Conservation (phyloP, 2,329 filamentous ascomycete species). For the Alternaria longipes region DNA sequence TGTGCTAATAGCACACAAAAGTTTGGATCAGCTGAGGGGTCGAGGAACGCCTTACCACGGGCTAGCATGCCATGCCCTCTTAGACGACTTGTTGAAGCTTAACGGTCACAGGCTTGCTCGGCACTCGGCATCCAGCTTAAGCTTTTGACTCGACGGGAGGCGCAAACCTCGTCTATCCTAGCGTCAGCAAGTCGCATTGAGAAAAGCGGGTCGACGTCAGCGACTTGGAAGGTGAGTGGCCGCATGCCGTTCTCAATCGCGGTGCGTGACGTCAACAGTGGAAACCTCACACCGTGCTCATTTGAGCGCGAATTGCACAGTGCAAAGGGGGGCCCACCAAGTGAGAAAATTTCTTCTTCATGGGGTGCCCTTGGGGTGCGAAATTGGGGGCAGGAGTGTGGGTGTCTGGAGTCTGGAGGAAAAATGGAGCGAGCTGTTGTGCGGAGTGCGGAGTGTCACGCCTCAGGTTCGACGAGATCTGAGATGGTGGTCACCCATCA, state of each 20-base stretch:
- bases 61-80: background rate
- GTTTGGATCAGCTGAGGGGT: background rate
- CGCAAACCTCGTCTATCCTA: conserved; percentile 16
- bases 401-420: conserved; percentile 28
- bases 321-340: conserved; percentile 8
- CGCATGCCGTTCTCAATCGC: conserved; percentile 10
- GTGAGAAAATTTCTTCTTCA: conserved; percentile 14
- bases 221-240: conserved; percentile 20
- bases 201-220: conserved; percentile 32
- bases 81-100: conserved; percentile 12
- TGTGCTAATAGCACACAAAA: background rate
- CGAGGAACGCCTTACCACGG: background rate
- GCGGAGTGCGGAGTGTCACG: conserved; percentile 22
- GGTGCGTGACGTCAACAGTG: conserved; percentile 28
- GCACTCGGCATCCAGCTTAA: conserved; percentile 23
- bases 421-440: conserved; percentile 22
- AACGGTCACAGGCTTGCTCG: conserved; percentile 9
- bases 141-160: conserved; percentile 25
- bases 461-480: background rate
- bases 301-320: conserved; percentile 13
- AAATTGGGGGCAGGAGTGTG: conserved; percentile 9
- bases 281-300: conserved; percentile 9
- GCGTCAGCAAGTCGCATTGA: conserved; percentile 28
- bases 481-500: background rate
- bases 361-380: conserved; percentile 8